phyloP scores from a whole-genome alignment of 129 eudicot genomes.

The Deinandra increscens region DNA sequence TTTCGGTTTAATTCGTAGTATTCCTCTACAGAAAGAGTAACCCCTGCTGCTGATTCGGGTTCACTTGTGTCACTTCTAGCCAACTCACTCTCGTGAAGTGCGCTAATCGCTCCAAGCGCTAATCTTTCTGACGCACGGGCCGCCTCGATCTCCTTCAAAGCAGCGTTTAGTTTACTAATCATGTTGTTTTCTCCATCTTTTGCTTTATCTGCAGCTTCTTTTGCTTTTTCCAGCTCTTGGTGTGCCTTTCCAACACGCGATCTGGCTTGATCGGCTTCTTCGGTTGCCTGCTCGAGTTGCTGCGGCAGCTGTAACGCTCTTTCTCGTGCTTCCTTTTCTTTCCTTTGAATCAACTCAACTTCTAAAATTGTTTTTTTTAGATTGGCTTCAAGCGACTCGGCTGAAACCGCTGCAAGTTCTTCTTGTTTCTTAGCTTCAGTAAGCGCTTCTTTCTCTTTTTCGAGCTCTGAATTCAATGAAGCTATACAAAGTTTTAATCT shows the following conservation, averaged over 20 bases:
- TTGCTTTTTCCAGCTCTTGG: constrained; percentile 56
- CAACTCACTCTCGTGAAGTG: constrained; percentile 68
- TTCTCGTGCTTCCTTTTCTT: constrained; percentile 70
- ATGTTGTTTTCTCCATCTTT: constrained; percentile 45
- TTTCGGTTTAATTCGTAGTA: constrained; percentile 66
- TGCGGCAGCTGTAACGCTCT: constrained; percentile 59
- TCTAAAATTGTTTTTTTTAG: constrained; percentile 47
- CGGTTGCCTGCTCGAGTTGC: constrained; percentile 57
- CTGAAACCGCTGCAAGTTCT: constrained; percentile 69
- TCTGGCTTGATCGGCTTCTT: constrained; percentile 57
- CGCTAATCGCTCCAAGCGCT: constrained; percentile 71
- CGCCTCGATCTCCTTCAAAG: constrained; percentile 80
- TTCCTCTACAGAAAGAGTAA: constrained; percentile 71
- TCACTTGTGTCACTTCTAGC: constrained; percentile 32
- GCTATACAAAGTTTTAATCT: constrained; percentile 46
- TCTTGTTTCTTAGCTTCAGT: constrained; percentile 48
- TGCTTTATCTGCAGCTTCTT: constrained; percentile 56
- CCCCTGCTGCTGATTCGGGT: constrained; percentile 33
- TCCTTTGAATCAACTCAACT: constrained; percentile 38
- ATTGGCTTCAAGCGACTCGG: constrained; percentile 62
- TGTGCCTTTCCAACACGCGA: constrained; percentile 41
- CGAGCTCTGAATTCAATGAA: constrained; percentile 58
- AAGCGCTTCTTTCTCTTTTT: constrained; percentile 54
- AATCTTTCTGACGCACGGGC: constrained; percentile 71
- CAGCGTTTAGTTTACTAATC: constrained; percentile 51